Evolutionary conservation across 2,329 filamentous ascomycete genomes (phyloP).

Genomic region (Trichophyton simii): DNA sequence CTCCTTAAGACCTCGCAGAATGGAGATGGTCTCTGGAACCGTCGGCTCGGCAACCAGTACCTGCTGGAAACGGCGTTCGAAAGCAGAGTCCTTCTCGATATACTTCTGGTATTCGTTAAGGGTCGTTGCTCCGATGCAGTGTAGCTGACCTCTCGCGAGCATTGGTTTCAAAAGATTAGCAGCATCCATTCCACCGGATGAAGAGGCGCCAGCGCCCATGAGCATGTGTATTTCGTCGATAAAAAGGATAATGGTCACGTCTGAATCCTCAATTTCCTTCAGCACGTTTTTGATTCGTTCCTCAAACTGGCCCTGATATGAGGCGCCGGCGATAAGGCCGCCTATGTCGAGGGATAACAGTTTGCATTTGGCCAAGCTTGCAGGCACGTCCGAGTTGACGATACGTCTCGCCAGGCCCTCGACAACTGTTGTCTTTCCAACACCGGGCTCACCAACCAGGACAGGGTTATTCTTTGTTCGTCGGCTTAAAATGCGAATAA

Average conservation of each 20-base stretch:
- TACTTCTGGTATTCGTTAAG: slow-evolving; percentile 95
- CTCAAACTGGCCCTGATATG: slow-evolving; percentile 96
- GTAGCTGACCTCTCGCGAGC: slow-evolving; percentile 88
- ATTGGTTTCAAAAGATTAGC: slow-evolving; percentile 97
- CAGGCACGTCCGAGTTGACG: slow-evolving; percentile 90
- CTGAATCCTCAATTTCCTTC: slow-evolving; percentile 89
- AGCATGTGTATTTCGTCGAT: slow-evolving; percentile 97
- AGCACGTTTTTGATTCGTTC: slow-evolving; percentile 98
- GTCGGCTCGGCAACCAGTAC: slow-evolving; percentile 91
- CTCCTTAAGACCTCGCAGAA: slow-evolving; percentile 95
- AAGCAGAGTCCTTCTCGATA: slow-evolving; percentile 95
- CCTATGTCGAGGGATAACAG: slow-evolving; percentile 92
- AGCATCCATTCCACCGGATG: slow-evolving; percentile 96
- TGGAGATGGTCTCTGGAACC: slow-evolving; percentile 83
- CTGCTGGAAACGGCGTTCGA: slow-evolving; percentile 97
- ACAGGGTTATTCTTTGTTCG: slow-evolving; percentile 98
- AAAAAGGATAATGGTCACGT: slow-evolving; percentile 94
- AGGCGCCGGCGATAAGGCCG: slow-evolving; percentile 88
- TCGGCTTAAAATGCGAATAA: slow-evolving; percentile 80
- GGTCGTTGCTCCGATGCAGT: slow-evolving; percentile 96
- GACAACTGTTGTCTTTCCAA: slow-evolving; percentile 95
- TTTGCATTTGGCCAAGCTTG: slow-evolving; percentile 87
- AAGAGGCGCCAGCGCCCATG: slow-evolving; percentile 90
- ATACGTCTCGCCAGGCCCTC: slow-evolving; percentile 92
- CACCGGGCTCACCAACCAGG: slow-evolving; percentile 92